Percentiles rank a stretch among this genome's conserved stretches.
Conservation (phyloP, 768 basidiomycete species). For the Sutorius australiensis region DNA sequence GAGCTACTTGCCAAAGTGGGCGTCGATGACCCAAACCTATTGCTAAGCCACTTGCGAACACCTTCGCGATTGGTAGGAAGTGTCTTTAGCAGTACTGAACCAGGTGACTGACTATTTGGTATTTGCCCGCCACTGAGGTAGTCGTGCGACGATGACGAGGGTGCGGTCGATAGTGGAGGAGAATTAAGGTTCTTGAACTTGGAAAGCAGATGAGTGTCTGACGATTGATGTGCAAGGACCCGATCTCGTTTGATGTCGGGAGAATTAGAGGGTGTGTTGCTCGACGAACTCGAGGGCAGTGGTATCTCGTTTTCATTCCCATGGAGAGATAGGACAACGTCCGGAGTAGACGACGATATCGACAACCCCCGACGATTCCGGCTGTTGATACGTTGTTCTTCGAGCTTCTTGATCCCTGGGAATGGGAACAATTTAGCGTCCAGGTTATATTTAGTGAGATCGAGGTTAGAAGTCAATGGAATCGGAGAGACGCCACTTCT, state of each 20-base stretch:
- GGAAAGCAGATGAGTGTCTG: conserved; percentile 60
- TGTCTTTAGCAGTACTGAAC: conserved; percentile 36
- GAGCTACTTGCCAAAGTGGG: conserved; percentile 38
- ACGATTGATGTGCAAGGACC: conserved; percentile 63
- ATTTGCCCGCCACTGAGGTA: conserved; percentile 39
- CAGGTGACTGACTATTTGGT: conserved; percentile 30
- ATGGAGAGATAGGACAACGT: conserved; percentile 42
- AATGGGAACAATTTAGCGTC: conserved; percentile 83
- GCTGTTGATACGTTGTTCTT: conserved; percentile 58
- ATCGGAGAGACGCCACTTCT: conserved; percentile 71
- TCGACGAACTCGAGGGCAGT: conserved; percentile 46
- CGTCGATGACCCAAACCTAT: conserved; percentile 47
- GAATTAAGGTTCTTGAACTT: conserved; percentile 46
- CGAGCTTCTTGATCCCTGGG: conserved; percentile 78
- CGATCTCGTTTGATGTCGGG: conserved; percentile 55
- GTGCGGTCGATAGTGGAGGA: conserved; percentile 38
- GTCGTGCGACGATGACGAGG: conserved; percentile 51
- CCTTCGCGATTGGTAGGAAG: conserved; percentile 74
- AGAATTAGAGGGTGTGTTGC: conserved; percentile 46
- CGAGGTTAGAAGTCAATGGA: conserved; percentile 66
- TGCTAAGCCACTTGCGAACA: conserved; percentile 76
- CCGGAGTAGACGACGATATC: conserved; percentile 47
- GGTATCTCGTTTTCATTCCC: conserved; percentile 43
- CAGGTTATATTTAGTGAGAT: conserved; percentile 64
- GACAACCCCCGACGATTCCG: conserved; percentile 52